Percentiles rank a stretch among this genome's conserved stretches.
Conservation (phyloP, 2,329 filamentous ascomycete species). For the Diaporthe ilicicola region DNA sequence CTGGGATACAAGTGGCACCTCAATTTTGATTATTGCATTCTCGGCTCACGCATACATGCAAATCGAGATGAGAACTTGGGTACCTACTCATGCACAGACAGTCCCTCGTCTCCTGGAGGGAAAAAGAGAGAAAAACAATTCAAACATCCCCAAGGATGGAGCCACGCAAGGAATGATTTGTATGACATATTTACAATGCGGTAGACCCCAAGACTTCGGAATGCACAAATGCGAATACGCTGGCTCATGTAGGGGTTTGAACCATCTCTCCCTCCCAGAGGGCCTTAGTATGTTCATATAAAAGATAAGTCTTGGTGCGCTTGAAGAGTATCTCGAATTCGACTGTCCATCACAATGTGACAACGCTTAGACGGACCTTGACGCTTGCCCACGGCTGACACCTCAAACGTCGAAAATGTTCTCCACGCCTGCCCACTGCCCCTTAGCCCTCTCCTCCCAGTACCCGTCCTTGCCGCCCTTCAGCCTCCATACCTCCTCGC, state of each 20-base stretch:
- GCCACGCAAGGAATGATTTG: no score
- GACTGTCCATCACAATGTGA: background rate
- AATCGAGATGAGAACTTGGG: no score
- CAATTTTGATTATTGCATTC: no score
- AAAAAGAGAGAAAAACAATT: no score
- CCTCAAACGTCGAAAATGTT: conserved; percentile 54
- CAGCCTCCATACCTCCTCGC: conserved; percentile 77
- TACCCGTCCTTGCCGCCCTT: conserved; percentile 87
- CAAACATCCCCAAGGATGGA: no score
- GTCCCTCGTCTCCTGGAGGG: no score
- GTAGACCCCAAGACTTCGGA: background rate
- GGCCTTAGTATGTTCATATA: background rate
- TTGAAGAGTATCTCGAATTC: background rate
- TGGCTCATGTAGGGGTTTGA: conserved; percentile 44
- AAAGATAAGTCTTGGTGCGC: background rate
- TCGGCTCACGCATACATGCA: no score
- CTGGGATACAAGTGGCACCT: no score
- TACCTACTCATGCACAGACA: no score
- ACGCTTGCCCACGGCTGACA: background rate
- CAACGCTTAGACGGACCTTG: background rate
- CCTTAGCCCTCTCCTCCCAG: conserved; percentile 83
- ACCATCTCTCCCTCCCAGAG: background rate
- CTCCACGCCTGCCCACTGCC: conserved; percentile 69
- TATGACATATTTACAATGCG: no score
- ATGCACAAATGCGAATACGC: background rate